phyloP scores from a whole-genome alignment of 1,284 basidiomycete species.

The Coniophora puteana region DNA sequence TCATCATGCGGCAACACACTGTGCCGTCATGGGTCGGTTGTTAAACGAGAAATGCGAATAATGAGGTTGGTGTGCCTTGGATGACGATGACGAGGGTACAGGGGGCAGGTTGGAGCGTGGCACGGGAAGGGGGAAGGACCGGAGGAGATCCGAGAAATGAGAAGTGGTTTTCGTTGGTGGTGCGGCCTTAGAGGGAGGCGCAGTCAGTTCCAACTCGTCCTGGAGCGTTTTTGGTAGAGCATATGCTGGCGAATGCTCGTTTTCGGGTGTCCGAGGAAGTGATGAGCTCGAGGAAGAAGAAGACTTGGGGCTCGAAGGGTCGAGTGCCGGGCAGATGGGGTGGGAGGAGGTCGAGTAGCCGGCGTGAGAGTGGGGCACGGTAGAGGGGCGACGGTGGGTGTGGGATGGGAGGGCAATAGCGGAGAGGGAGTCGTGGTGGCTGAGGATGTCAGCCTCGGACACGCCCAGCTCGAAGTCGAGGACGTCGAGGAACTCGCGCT shows the following conservation, averaged over 20 bases:
- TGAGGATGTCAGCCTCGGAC: constrained; percentile 58
- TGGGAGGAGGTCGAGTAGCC: constrained; percentile 17
- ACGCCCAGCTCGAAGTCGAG: constrained; percentile 67
- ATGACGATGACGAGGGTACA: constrained; percentile 16
- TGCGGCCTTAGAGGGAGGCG: constrained; percentile 4
- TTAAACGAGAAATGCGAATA: constrained; percentile 21
- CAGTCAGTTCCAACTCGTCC: constrained; percentile 10
- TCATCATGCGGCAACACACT: constrained; percentile 23
- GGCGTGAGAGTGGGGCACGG: constrained; percentile 15
- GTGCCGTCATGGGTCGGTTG: constrained; percentile 15
- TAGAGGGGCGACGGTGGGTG: constrained; percentile 20
- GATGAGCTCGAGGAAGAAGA: constrained; percentile 30
- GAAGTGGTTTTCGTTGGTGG: constrained; percentile 15
- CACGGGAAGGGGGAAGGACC: constrained; percentile 26
- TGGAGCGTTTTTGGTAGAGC: constrained; percentile 17
- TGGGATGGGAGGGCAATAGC: constrained; percentile 30
- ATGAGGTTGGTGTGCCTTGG: constrained; percentile 24
- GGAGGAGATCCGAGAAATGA: constrained; percentile 27
- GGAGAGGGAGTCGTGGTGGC: constrained; percentile 53
- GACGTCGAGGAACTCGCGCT: constrained; percentile 74
- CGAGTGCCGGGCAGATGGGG: constrained; percentile 20
- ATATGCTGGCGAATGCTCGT: constrained; percentile 9
- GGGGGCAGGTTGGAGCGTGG: constrained; percentile 15
- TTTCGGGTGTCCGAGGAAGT: constrained; percentile 25
- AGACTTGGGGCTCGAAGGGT: constrained; percentile 31